phyloP scores from a whole-genome alignment of 768 basidiomycete species.

The Leccinum barrowsii region DNA sequence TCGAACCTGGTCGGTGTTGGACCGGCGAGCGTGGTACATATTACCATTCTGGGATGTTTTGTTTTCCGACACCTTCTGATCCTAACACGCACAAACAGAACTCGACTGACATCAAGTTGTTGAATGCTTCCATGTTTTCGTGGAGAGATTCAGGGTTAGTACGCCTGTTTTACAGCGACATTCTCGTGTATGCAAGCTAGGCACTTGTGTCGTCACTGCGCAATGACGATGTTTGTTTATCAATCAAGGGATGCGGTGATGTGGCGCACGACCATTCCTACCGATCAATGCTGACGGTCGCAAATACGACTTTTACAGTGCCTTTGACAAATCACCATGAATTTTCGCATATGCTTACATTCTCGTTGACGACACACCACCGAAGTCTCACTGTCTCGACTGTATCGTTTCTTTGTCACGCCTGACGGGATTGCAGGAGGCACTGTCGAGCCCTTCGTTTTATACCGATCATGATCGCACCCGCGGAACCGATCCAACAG shows the following conservation, averaged over 20 bases:
- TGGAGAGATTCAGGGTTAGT: neutral
- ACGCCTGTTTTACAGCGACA: neutral
- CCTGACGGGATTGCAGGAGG: conserved; percentile 1
- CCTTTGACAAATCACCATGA: neutral
- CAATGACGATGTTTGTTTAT: conserved; percentile 5
- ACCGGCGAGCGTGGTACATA: neutral
- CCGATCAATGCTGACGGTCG: conserved; percentile 1
- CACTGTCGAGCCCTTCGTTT: conserved; percentile 3
- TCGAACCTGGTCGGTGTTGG: neutral
- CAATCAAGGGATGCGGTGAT: conserved; percentile 14
- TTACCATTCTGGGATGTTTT: conserved; percentile 15
- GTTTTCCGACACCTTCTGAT: conserved; percentile 26
- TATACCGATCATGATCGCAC: conserved; percentile 24
- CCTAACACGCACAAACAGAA: conserved; percentile 27
- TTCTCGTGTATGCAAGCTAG: conserved; percentile 1
- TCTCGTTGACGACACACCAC: neutral
- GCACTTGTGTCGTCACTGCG: conserved; percentile 19
- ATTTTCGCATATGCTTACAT: neutral
- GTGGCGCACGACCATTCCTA: conserved; percentile 15
- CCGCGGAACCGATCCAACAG: conserved; percentile 3
- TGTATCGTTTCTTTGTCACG: neutral
- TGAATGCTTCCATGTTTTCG: neutral
- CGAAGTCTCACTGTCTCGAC: neutral
- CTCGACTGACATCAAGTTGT: neutral
- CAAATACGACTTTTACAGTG: neutral